These are phyloP conservation scores for Forsythia viridissima DNA, from an alignment of 257 asterid genomes.

Conservation along the genomic window DNA sequence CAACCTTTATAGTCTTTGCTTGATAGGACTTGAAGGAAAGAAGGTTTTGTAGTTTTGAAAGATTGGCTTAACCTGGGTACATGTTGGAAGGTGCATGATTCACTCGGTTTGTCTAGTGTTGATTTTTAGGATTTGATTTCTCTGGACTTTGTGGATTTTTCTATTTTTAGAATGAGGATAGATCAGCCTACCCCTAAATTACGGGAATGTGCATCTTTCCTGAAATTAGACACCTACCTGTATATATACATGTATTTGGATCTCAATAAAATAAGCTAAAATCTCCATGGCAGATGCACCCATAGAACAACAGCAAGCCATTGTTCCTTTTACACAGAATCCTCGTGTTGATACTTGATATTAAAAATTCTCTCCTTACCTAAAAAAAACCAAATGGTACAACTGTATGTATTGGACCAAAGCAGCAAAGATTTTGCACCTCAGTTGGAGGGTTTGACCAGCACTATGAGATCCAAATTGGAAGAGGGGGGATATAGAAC, in stretches of 20 bases:
- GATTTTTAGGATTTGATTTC: neutral
- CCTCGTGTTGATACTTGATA: neutral
- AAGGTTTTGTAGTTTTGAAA: neutral
- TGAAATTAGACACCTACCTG: too few relatives aligned
- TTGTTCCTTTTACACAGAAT: neutral
- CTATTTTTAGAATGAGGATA: neutral
- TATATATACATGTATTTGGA: neutral
- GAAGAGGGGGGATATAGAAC: neutral
- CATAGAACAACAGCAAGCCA: neutral
- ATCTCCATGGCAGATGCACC: neutral
- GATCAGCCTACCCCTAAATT: neutral
- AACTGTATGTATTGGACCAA: neutral
- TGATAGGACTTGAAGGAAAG: neutral
- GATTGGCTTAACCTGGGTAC: neutral
- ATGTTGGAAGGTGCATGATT: neutral
- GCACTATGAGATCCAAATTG: neutral
- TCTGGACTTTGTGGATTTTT: neutral
- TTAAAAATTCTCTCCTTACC: too few relatives aligned
- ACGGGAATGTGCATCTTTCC: neutral
- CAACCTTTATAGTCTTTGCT: neutral
- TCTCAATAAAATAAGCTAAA: too few relatives aligned
- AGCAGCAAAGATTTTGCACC: neutral
- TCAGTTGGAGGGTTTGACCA: neutral
- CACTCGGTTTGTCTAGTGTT: neutral
- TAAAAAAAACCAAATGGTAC: too few relatives aligned